Evolutionary conservation across 2,329 filamentous ascomycete species (phyloP), one percentile per base, ranked within the genome.

Genomic region (Aspergillus calidoustus): DNA sequence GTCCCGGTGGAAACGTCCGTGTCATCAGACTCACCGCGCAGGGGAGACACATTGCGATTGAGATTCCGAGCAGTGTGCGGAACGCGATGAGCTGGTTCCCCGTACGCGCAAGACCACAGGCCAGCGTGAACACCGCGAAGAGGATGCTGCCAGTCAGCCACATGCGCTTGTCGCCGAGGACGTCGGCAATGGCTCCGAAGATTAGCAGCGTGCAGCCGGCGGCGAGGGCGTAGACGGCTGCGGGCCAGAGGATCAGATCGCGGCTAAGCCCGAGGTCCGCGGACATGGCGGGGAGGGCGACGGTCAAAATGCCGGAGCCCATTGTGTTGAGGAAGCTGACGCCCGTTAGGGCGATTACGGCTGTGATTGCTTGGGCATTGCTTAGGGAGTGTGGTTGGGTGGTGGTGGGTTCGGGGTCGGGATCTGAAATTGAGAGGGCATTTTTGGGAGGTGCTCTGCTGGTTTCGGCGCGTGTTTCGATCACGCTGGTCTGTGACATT

Each of bases 21-120:
- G 82, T 82, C 60, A 86, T 79, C 52, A 85, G 78, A 51, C 77
- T 78, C 0, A 86, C 80, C 0, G 82, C 79, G 0, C 80, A 80
- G 0, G 84, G 83, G 9, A 85, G 71, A 64, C 79, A 81, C 58
- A 84, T 77, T 0, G 81, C 79, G 1, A 81, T 74, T 0, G 80
- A 79, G 23, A 84, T 66, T 2, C 82, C 82, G 50, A 77, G 77
- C 1, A 81, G 73, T 0, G 78, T 80, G 9, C 82, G 79, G 62
- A 84, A 82, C 0, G 81, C 57, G 25, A 84, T 81, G 7, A 84
- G 68, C 62, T 84, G 77, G 11, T 75, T 70, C 1, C 76, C 76
- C 0, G 69, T 79, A n/a, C 64, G 65, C 4, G 75, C 67, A 1
- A 81, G 65, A 0, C 77, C 77, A 51, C 81, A 74, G 1, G 83